These are phyloP conservation scores for Haematococcus lacustris DNA, from an alignment of 139 green algal species.

Conservation along the genomic window DNA sequence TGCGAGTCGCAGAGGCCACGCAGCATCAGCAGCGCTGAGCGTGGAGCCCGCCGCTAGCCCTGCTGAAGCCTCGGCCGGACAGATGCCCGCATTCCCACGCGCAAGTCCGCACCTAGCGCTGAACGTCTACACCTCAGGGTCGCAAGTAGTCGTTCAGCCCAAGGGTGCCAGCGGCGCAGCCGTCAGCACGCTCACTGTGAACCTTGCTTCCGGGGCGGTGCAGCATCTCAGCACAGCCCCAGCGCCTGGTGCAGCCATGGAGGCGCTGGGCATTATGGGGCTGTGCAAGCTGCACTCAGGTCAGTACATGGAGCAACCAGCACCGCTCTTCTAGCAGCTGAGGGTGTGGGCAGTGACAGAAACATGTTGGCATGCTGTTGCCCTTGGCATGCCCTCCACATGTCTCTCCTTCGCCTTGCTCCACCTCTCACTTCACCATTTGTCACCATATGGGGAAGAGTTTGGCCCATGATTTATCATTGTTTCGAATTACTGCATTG, in stretches of 20 bases:
- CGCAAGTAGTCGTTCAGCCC: constrained; percentile 1
- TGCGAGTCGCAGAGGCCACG: too few relatives aligned
- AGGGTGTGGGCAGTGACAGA: neutral
- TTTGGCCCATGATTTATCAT: neutral
- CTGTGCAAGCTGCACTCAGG: constrained; percentile 22
- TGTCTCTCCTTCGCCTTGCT: too few relatives aligned
- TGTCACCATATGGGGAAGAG: neutral
- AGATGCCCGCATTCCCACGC: too few relatives aligned
- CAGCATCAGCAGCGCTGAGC: too few relatives aligned
- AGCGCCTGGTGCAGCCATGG: neutral
- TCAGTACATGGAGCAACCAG: neutral
- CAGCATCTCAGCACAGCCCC: neutral
- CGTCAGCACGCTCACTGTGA: constrained; percentile 16
- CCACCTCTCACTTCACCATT: too few relatives aligned
- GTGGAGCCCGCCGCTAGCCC: too few relatives aligned
- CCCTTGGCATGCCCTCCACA: too few relatives aligned
- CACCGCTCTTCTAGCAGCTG: neutral
- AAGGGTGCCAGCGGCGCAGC: neutral
- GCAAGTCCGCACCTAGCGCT: neutral
- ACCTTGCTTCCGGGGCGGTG: constrained; percentile 9
- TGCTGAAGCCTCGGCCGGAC: too few relatives aligned
- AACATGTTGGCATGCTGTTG: too few relatives aligned
- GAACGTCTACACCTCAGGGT: neutral
- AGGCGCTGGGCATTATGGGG: constrained; percentile 13
- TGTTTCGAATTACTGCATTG: neutral